Base-by-base conservation (phyloP, 1,139 yeast species). In the Candida tetrigidarum region DNA sequence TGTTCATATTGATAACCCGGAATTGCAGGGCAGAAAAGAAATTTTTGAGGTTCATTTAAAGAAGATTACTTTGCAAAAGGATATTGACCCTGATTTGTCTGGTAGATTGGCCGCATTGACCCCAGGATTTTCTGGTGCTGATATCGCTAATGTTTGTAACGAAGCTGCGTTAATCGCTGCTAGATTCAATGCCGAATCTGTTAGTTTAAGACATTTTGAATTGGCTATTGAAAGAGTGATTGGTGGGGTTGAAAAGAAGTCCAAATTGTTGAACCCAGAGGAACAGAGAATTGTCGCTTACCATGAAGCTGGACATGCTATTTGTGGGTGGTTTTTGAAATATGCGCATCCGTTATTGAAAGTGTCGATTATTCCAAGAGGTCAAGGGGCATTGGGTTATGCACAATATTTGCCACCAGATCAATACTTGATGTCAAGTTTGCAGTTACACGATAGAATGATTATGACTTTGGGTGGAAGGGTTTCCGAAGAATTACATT, bases 261-360 rank as follows among this genome's bases (percentile, higher is more conserved):
- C 95, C 3, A 84, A 88, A 58, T 84, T 93, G 9, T 74, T 93
- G 52, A 82, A 87, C 23, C 84, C 86, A 5, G 93, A 87, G 49
- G 97, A 93, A 66, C 88, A 90, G 66, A 83, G 73, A 51, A 83
- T 90, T 40, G 97, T 93, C 47, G 99, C 99, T 0, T 95, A 89
- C 62, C 99, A 93, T 63, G 99, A 93, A 68, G 99, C 99, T 2
- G 99, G 99, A 0, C 99, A 93, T 66, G 99, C 99, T 4, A 83
- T 93, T 48, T 92, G 98, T 69, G 99, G 99, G 10, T 93, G 99
- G 99, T 91, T 71, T 62, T 76, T 93, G 59, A 81, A 84, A 67
- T 79, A 78, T 66, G 97, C 98, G 2, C 96, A 91, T 61, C 99
- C 99, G 8, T 73, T 93, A 50, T 79, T 93, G 54, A 93, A 93